Evolutionary conservation across 768 basidiomycete genomes (phyloP).

Genomic region (Panaeolus papilionaceus): DNA sequence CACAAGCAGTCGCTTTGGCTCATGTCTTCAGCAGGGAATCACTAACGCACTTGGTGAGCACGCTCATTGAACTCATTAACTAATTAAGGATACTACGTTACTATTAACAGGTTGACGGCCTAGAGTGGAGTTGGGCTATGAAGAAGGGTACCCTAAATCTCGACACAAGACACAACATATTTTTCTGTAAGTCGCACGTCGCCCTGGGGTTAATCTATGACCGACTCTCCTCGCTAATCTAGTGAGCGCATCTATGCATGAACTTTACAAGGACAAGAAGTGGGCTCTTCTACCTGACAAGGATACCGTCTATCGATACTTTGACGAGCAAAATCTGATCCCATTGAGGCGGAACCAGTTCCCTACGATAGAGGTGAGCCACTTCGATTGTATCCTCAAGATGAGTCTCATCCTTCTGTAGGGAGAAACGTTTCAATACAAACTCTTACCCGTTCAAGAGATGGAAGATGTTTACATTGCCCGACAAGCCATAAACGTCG

Average conservation of each 20-base stretch:
- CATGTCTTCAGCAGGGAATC: neutral
- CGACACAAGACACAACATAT: neutral
- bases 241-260: neutral
- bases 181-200: neutral
- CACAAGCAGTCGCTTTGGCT: neutral
- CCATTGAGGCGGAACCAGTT: neutral
- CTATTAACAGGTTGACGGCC: neutral
- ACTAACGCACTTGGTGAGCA: too few relatives aligned
- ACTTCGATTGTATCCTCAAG: neutral
- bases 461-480: neutral
- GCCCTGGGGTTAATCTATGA: neutral
- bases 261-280: neutral
- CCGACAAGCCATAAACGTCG: neutral
- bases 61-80: too few relatives aligned
- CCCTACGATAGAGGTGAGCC: neutral
- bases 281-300: neutral
- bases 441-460: neutral
- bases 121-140: conserved; percentile 1
- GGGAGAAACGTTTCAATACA: neutral
- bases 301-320: neutral
- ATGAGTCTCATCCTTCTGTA: neutral
- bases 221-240: too few relatives aligned
- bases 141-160: neutral
- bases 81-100: too few relatives aligned
- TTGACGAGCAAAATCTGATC: neutral